Conservation (phyloP, 140 eudicot species). For the Erigeron philadelphicus region DNA sequence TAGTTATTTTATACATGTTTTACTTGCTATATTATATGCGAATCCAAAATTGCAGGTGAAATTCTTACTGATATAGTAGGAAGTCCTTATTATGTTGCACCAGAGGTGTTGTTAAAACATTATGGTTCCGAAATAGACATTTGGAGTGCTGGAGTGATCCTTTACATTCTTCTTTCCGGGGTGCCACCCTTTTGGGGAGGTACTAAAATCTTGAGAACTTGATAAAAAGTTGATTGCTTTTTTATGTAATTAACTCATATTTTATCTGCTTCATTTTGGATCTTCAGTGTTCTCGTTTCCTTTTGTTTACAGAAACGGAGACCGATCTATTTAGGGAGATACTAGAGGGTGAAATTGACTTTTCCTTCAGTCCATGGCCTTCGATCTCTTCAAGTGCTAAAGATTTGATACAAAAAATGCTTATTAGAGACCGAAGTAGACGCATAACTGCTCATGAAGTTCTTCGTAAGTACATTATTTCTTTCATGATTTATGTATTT, state of each 20-base stretch:
- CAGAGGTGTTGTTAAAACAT: slow-evolving; percentile 27
- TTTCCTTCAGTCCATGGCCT: slow-evolving; percentile 37
- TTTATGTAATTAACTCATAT: not conserved
- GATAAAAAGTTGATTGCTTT: not conserved
- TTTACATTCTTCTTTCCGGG: slow-evolving; percentile 39
- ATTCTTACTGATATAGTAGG: slow-evolving; percentile 33
- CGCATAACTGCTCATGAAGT: slow-evolving; percentile 37
- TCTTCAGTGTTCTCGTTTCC: not conserved
- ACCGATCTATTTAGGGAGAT: slow-evolving; percentile 30
- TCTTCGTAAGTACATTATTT: slow-evolving; percentile 28
- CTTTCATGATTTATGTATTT: not conserved
- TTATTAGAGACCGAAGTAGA: slow-evolving; percentile 26
- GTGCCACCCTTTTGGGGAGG: slow-evolving; percentile 45
- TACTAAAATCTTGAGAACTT: not conserved
- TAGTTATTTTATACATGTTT: slow-evolving; percentile 12
- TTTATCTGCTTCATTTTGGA: not conserved
- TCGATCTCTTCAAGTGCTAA: slow-evolving; percentile 38
- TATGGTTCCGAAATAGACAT: slow-evolving; percentile 38
- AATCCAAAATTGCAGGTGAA: slow-evolving; percentile 24
- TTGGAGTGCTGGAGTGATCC: slow-evolving; percentile 40
- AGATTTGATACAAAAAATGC: slow-evolving; percentile 36
- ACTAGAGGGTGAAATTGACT: slow-evolving; percentile 34
- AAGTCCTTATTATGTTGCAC: slow-evolving; percentile 50
- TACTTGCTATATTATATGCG: not conserved
- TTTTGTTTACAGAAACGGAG: slow-evolving; percentile 26